These are phyloP conservation scores for Cutaneotrichosporon sp. DNA, from an alignment of 1,284 basidiomycete genomes.

Conservation along the genomic window DNA sequence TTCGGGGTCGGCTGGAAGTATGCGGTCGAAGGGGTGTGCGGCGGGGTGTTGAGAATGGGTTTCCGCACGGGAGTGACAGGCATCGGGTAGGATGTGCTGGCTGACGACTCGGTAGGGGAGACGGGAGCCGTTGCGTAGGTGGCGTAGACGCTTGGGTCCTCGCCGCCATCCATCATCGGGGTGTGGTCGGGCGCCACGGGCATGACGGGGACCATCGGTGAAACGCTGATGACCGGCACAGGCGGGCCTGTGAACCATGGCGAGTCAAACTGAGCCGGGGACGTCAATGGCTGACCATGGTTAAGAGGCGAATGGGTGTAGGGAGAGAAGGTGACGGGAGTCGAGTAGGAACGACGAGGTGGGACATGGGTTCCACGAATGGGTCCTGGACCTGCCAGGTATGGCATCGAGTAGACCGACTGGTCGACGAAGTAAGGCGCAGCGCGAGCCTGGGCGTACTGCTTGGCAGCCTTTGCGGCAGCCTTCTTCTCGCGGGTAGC, in stretches of 20 bases:
- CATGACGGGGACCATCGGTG: constrained; percentile 18
- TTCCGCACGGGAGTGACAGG: constrained; percentile 20
- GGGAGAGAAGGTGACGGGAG: constrained; percentile 26
- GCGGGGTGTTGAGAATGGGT: constrained; percentile 13
- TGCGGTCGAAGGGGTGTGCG: constrained; percentile 19
- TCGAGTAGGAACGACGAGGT: constrained; percentile 34
- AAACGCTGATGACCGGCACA: constrained; percentile 20
- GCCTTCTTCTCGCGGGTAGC: constrained; percentile 46
- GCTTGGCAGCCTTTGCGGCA: constrained; percentile 35
- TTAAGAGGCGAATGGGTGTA: constrained; percentile 30
- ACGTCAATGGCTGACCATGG: constrained; percentile 29
- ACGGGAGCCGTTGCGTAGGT: constrained; percentile 20
- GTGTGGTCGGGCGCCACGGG: constrained; percentile 7
- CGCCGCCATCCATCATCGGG: constrained; percentile 4
- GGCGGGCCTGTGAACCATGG: constrained; percentile 28
- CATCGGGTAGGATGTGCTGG: constrained; percentile 22
- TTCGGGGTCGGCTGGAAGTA: constrained; percentile 27
- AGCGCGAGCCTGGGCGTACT: constrained; percentile 21
- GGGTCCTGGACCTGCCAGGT: constrained; percentile 21
- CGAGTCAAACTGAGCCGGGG: constrained; percentile 38
- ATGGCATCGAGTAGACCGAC: constrained; percentile 32
- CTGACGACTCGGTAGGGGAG: constrained; percentile 22
- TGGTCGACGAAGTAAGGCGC: constrained; percentile 34
- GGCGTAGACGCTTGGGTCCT: constrained; percentile 9
- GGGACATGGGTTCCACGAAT: constrained; percentile 26